phyloP scores from a whole-genome alignment of 495 filamentous ascomycete species.

The Ramalina peruviana region DNA sequence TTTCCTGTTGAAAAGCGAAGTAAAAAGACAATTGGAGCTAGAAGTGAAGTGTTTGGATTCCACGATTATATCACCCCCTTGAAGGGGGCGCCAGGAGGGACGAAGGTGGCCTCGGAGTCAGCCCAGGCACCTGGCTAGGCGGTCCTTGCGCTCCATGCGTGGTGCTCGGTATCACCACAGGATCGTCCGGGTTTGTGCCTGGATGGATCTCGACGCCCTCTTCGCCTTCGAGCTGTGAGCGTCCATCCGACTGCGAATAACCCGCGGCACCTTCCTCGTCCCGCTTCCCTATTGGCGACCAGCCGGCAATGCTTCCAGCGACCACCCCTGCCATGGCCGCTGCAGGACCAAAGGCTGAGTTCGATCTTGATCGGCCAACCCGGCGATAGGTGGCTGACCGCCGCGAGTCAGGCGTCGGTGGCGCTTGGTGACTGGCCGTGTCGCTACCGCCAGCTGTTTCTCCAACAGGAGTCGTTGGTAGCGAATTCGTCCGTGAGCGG shows the following conservation, averaged over 20 bases:
- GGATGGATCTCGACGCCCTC: constrained; percentile 46
- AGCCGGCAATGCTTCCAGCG: constrained; percentile 73
- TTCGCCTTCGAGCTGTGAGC: constrained; percentile 33
- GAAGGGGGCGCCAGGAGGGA: constrained; percentile 7
- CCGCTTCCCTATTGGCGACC: constrained; percentile 67
- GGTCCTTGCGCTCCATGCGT: constrained; percentile 29
- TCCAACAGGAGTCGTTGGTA: constrained; percentile 53
- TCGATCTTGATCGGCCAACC: constrained; percentile 69
- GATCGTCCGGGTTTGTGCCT: constrained; percentile 40
- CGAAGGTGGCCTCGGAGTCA: constrained; percentile 22
- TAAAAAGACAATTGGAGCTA: background rate
- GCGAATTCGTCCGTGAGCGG: constrained; percentile 46
- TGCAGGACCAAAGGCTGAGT: constrained; percentile 71
- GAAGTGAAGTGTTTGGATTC: background rate
- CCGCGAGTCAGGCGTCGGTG: constrained; percentile 58
- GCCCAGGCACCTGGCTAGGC: constrained; percentile 45
- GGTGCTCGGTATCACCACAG: constrained; percentile 33
- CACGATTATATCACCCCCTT: background rate
- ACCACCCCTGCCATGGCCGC: constrained; percentile 71
- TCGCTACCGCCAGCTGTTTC: constrained; percentile 34
- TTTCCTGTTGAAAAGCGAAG: no score
- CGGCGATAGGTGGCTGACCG: constrained; percentile 32
- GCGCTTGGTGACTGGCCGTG: constrained; percentile 32
- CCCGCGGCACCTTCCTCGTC: constrained; percentile 37
- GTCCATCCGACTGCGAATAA: constrained; percentile 29